A percentile compares a stretch with the other conserved stretches of the same genome.
Conservation (phyloP, 495 filamentous ascomycete genomes). For the Trichoderma orchidacearum region DNA sequence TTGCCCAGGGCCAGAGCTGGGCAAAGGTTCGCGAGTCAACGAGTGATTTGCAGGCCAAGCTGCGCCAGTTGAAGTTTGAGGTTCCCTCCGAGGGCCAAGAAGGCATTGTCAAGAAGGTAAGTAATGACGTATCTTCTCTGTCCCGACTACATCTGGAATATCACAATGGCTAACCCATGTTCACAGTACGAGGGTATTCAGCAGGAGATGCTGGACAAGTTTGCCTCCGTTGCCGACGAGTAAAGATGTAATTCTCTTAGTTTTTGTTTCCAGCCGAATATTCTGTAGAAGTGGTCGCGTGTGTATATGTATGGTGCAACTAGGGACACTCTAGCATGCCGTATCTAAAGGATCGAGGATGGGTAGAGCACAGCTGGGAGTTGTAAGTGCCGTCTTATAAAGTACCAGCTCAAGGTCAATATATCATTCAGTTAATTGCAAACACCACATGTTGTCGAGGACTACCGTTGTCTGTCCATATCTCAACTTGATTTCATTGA, state of each 20-base stretch:
- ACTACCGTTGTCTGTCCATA: too few species aligned
- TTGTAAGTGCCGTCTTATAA: neutral
- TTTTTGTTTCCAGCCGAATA: neutral
- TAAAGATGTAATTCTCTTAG: constrained; percentile 25
- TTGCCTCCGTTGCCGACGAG: constrained; percentile 87
- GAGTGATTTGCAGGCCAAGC: constrained; percentile 62
- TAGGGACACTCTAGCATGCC: neutral
- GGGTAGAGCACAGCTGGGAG: neutral
- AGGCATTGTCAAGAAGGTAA: constrained; percentile 62
- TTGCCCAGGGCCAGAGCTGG: constrained; percentile 84
- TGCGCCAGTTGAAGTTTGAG: constrained; percentile 95
- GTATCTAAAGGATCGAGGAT: neutral
- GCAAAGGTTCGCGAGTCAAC: constrained; percentile 84
- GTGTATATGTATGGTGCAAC: neutral
- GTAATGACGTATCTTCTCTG: constrained; percentile 4
- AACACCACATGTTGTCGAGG: too few species aligned
- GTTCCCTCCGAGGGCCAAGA: constrained; percentile 66
- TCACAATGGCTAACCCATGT: constrained; percentile 3
- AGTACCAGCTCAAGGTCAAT: neutral
- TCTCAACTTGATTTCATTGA: neutral
- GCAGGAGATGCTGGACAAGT: constrained; percentile 88
- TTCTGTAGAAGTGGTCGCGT: neutral
- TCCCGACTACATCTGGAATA: neutral
- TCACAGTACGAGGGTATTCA: constrained; percentile 76
- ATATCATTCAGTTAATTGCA: neutral